phyloP scores from a whole-genome alignment of 2,329 filamentous ascomycete genomes.

The Aspergillus tubingensis region DNA sequence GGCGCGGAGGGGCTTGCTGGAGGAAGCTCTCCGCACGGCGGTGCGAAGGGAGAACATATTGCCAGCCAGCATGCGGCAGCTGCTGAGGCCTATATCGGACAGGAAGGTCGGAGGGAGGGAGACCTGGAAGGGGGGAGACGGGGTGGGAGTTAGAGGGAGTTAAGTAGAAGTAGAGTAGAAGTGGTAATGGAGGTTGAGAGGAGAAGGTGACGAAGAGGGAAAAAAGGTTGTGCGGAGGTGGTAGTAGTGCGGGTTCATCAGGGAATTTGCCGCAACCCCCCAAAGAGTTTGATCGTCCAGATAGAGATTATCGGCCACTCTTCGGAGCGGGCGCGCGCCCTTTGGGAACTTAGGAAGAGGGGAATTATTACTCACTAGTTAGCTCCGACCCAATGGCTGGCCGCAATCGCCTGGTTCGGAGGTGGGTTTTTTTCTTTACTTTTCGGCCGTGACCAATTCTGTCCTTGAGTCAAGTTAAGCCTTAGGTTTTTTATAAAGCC shows the following conservation, averaged over 20 bases:
- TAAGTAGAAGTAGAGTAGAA: conserved; percentile 7
- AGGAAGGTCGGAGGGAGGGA: conserved; percentile 18
- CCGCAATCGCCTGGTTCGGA: not conserved
- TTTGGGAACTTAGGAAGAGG: conserved; percentile 1
- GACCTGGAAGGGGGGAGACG: conserved; percentile 4
- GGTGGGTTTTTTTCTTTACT: not conserved
- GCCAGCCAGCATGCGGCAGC: conserved; percentile 46
- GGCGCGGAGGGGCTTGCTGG: conserved; percentile 42
- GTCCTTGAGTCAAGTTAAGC: not conserved
- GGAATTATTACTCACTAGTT: conserved; percentile 5
- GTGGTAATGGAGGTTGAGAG: conserved; percentile 19
- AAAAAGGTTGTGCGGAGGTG: conserved; percentile 20
- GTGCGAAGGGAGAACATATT: conserved; percentile 48
- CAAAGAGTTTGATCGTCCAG: conserved; percentile 12
- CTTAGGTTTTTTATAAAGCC: too few relatives aligned
- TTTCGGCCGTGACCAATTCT: not conserved
- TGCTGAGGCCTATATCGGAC: conserved; percentile 23
- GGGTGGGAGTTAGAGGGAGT: conserved; percentile 3
- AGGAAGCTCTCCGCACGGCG: conserved; percentile 48
- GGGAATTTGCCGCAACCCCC: conserved; percentile 19
- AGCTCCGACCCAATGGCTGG: conserved; percentile 1
- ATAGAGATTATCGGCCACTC: conserved; percentile 14
- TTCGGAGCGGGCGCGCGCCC: conserved; percentile 7
- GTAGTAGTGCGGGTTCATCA: conserved; percentile 13
- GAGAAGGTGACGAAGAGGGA: conserved; percentile 14